Base-by-base conservation (phyloP, 1,284 basidiomycete species). In the Ustilago bromivora region DNA sequence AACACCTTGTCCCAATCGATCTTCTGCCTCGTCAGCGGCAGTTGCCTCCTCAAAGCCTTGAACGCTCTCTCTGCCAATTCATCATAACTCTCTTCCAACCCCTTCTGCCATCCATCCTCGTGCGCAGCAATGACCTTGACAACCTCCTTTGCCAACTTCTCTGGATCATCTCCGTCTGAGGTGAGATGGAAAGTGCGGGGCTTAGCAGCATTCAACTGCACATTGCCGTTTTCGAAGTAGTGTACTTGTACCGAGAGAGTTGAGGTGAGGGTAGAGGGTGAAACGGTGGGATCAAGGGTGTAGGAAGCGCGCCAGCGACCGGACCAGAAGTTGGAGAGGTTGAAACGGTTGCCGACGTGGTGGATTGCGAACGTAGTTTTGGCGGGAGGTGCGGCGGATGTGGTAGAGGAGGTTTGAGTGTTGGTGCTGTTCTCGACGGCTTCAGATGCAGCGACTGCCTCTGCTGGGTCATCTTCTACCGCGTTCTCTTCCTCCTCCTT, bases 171-270 rank as follows among this genome's bases (percentile, higher is more conserved):
- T 19, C 46, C 60, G 19, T 23, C 12, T 17, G 60, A 15, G 7
- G 80, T 67, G 6, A 82, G 64, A 8, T 66, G 32, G 59, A 76
- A 66, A 7, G 61, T 62, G 7, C 63, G 57, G 13, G 71, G 61
- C 23, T 66, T 69, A 10, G 65, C 51, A 4, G 76, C 68, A 47
- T 82, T 72, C 32, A 85, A 69, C 55, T 86, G 85, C 1, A 86
- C 85, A 43, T 86, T 86, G 28, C 85, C 85, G 53, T 85, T 83
- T 57, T 86, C 85, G 66, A 83, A 86, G 72, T 86, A 86, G 75
- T 86, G 85, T 13, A 84, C 78, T 28, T 82, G 78, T 0, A 86
- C 61, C 0, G 61, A 61, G 31, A 85, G 65, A 8, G 59, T 49
- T 6, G 55, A 47, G 1, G 65, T 62, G 11, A 78, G 55, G 0